Percentiles rank a stretch among this genome's conserved stretches.
These are phyloP conservation scores for Pneumocystis murina DNA, from an alignment of 1,139 yeast genomes.

Conservation along the genomic window DNA sequence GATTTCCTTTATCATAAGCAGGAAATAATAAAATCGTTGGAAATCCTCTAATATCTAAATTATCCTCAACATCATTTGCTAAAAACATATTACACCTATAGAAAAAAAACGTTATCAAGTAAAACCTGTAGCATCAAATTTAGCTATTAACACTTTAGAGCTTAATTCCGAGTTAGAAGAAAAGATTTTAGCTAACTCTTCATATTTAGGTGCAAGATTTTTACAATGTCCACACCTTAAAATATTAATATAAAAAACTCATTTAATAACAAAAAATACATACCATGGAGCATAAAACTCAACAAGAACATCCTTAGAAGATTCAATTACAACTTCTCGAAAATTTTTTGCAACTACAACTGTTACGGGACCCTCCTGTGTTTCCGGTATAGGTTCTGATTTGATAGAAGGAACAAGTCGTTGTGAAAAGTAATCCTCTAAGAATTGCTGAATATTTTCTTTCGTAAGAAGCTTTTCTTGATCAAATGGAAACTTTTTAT, in stretches of 20 bases:
- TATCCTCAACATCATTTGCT: constrained; percentile 57
- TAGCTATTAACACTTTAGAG: constrained; percentile 56
- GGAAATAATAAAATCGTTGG: constrained; percentile 89
- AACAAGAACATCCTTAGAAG: constrained; percentile 70
- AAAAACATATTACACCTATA: constrained; percentile 20
- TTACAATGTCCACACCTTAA: constrained; percentile 76
- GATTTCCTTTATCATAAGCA: constrained; percentile 69
- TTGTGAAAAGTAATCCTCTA: constrained; percentile 50
- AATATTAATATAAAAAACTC: neutral
- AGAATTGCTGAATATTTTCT: constrained; percentile 41
- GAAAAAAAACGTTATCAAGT: neutral
- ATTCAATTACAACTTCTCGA: constrained; percentile 51
- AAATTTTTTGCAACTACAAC: constrained; percentile 78
- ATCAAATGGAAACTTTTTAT: constrained; percentile 62
- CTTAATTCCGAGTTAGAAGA: constrained; percentile 23
- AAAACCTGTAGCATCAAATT: constrained; percentile 52
- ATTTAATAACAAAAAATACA: neutral
- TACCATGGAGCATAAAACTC: constrained; percentile 97
- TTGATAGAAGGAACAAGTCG: constrained; percentile 58
- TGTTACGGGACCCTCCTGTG: constrained; percentile 56
- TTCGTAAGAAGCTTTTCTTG: constrained; percentile 28
- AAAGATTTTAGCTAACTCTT: constrained; percentile 43
- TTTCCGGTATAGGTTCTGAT: constrained; percentile 76
- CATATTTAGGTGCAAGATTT: constrained; percentile 82
- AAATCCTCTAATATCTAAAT: constrained; percentile 60